Conservation (phyloP, 805 yeast species). For the Barnettozyma californica region DNA sequence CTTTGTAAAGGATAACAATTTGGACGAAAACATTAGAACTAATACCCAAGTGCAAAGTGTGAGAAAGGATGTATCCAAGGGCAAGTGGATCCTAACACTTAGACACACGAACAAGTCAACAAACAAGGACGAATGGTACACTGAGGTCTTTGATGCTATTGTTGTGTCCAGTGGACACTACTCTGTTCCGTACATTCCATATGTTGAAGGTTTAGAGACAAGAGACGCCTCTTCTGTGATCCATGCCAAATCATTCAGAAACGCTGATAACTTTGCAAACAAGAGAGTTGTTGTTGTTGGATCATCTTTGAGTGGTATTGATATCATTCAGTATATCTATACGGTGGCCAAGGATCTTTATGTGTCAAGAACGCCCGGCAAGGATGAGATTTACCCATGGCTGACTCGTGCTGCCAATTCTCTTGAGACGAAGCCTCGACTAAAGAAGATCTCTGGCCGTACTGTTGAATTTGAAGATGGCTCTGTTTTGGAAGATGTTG, state of each 20-base stretch:
- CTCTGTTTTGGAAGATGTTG: constrained; percentile 29
- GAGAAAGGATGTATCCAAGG: constrained; percentile 21
- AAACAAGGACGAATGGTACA: constrained; percentile 36
- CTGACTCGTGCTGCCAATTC: constrained; percentile 34
- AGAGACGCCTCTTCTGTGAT: constrained; percentile 36
- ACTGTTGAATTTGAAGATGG: constrained; percentile 32
- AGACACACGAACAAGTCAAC: constrained; percentile 15
- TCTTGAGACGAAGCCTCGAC: constrained; percentile 27
- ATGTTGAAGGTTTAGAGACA: constrained; percentile 38
- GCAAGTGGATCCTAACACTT: constrained; percentile 34
- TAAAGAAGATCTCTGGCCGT: constrained; percentile 23
- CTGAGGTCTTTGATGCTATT: constrained; percentile 47
- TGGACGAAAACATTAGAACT: constrained; percentile 30
- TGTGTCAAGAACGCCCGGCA: constrained; percentile 67
- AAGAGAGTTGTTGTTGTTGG: constrained; percentile 39
- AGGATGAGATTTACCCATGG: constrained; percentile 43
- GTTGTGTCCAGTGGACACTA: constrained; percentile 56
- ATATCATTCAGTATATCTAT: constrained; percentile 37
- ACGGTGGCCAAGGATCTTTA: constrained; percentile 39
- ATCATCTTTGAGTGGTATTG: constrained; percentile 37
- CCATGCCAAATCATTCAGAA: constrained; percentile 48
- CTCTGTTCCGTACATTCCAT: constrained; percentile 50
- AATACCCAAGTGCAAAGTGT: constrained; percentile 35
- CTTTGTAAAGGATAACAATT: constrained; percentile 26
- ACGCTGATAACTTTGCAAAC: constrained; percentile 33